A percentile compares a stretch with the other conserved stretches of the same genome.
Evolutionary conservation across 805 yeast species (phyloP).

Genomic region (Kregervanrija delftensis): DNA sequence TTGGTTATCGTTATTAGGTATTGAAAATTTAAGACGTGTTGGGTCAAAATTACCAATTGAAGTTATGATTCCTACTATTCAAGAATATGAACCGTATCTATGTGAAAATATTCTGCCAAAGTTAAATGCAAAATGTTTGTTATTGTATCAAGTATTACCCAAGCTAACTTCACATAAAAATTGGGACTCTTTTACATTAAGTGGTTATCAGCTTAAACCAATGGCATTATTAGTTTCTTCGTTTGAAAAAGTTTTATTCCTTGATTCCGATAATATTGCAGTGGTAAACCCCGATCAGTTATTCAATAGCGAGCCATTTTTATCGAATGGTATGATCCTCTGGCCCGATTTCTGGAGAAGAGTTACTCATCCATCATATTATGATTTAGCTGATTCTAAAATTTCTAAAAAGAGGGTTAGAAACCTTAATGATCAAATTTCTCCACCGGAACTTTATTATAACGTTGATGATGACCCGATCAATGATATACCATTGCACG

Average conservation of each 20-base stretch:
- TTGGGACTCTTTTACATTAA: slow-evolving; percentile 23
- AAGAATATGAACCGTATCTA: slow-evolving; percentile 33
- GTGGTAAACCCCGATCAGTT: slow-evolving; percentile 42
- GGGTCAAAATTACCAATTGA: slow-evolving; percentile 45
- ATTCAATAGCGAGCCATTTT: slow-evolving; percentile 51
- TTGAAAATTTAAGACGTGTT: slow-evolving; percentile 38
- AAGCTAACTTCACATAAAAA: slow-evolving; percentile 15
- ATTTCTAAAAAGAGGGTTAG: slow-evolving; percentile 29
- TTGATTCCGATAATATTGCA: slow-evolving; percentile 49
- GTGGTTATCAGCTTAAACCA: slow-evolving; percentile 43
- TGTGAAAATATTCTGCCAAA: slow-evolving; percentile 33
- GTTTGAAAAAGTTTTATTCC: slow-evolving; percentile 43
- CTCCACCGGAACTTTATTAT: slow-evolving; percentile 17
- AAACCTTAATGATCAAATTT: slow-evolving; percentile 22
- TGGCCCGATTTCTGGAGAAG: slow-evolving; percentile 62
- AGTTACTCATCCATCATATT: slow-evolving; percentile 45
- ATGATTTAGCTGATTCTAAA: slow-evolving; percentile 34
- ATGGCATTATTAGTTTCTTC: slow-evolving; percentile 44
- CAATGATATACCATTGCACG: slow-evolving; percentile 38
- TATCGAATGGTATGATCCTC: slow-evolving; percentile 40
- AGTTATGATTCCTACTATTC: slow-evolving; percentile 32
- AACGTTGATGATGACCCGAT: slow-evolving; percentile 8
- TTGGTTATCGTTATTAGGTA: slow-evolving; percentile 50
- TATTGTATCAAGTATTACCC: slow-evolving; percentile 45
- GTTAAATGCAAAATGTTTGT: slow-evolving; percentile 55